Base-by-base conservation (phyloP, 1,284 basidiomycete genomes). In the Apiotrichum sp. region DNA sequence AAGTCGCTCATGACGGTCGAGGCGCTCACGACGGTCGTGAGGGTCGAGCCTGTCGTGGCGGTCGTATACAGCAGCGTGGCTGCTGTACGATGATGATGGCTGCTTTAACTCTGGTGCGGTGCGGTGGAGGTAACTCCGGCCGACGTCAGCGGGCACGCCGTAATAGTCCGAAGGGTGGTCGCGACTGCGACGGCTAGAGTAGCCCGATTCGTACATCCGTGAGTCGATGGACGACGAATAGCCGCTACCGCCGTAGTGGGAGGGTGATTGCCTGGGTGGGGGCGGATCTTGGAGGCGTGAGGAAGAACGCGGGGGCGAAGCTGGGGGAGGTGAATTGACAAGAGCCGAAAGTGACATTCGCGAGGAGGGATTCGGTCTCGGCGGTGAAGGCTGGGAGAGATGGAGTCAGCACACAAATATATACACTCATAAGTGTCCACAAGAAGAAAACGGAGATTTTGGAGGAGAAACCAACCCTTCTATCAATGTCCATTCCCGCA, bases 331-430 rank as follows among this genome's bases (percentile, higher is more conserved):
- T 14, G 67, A 68, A 47, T 72, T 72, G 42, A 72, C 70, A 1
- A 72, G 61, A 3, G 68, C 66, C 3, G 69, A 71, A 13, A 71
- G 57, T 14, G 69, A 38, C 69, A 71, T 71, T 8, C 69, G 62
- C n/a, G 65, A 65, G 6, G 66, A 56, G 3, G 67, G 59, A 10
- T 62, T 58, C 4, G 64, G 62, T 2, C 64, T 58, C 13, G 62
- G 61, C 13, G 62, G 44, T 29, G 66, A 51, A 5, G 55, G 36
- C 53, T 52, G 41, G n/a, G 33, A 22, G 14, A 16, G 47, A 5
- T 14, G 8, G 36, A 35, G 52, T 53, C 13, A 56, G 51, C 33
- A 35, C 16, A n/a, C 36, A 38, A 9, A 13, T 38, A 38, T 13
- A 38, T 13, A 38, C 29, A 29, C 29, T 3, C 29, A 29, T 29